Base-by-base conservation (phyloP, 768 basidiomycete species). In the Suillus decipiens region DNA sequence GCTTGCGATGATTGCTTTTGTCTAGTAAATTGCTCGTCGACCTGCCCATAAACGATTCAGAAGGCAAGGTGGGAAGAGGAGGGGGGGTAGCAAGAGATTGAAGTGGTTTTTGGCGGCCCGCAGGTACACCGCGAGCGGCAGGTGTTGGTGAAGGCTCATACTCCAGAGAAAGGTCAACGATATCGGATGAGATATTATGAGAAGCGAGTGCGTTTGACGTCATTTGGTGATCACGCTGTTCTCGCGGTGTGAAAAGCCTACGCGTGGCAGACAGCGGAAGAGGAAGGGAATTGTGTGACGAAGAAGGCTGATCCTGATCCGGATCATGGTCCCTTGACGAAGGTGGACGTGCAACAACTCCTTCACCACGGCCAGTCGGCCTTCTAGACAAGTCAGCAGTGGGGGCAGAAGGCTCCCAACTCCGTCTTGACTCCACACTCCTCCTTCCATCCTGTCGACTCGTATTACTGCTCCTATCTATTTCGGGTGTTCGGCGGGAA, bases 11-110 rank as follows among this genome's bases (percentile, higher is more conserved):
- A 41, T 66, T 63, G n/a, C 66, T 63, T 60, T 70, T 75, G 37
- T 77, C 78, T 6, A 63, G 53, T 1, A 64, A 42, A 5, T 59
- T 62, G 34, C 57, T 71, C 19, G 45, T 53, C 17, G 75, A 66
- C 59, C 68, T 72, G 63, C 63, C 67, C 22, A 77, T 67, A 14
- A 76, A 66, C 1, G 82, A 79, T 70, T 90, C 89, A 2, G 88
- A 88, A 0, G 86, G 86, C 11, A 88, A 79, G 28, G 79, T 77
- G 1, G 87, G 82, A 2, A 89, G 77, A 0, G 89, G 86, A 48
- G 84, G 82, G 0, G 89, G 85, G 3, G 88, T 84, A 2, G 81
- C 66, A 28, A 89, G 70, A 9, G 83, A 73, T 2, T 85, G 81
- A 6, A 87, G 71, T 2, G 78, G 76, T 54, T 82, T 81, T 19